Conservation (phyloP, 495 filamentous ascomycete genomes). For the Trichoderma erinaceum region DNA sequence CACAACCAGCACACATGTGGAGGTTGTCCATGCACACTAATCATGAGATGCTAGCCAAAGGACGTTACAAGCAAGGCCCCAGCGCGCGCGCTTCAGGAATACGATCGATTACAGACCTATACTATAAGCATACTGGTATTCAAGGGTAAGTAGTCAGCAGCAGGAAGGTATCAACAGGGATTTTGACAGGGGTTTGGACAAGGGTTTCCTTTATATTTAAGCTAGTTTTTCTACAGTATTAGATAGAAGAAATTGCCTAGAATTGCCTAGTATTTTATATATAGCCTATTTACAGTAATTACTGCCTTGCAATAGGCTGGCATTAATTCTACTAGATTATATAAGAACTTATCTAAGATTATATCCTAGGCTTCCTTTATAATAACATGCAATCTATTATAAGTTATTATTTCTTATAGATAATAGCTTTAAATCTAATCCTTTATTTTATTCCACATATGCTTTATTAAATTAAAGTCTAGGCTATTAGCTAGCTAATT, state of each 20-base stretch:
- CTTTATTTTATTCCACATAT: slow-evolving; percentile 29
- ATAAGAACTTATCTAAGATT: slow-evolving; percentile 20
- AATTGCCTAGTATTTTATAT: slow-evolving; percentile 23
- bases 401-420: slow-evolving; percentile 16
- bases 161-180: no score
- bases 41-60: neutral
- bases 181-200: no score
- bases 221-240: no score
- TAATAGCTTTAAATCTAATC: slow-evolving; percentile 21
- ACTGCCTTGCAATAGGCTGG: slow-evolving; percentile 27
- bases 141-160: no score
- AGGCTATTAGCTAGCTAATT: slow-evolving; percentile 25
- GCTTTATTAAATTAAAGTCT: slow-evolving; percentile 28
- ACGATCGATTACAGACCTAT: neutral
- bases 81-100: neutral
- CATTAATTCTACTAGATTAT: slow-evolving; percentile 25
- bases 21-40: neutral
- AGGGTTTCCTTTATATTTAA: no score
- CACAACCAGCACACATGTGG: neutral
- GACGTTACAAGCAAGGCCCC: neutral
- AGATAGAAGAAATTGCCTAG: neutral
- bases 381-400: slow-evolving; percentile 19
- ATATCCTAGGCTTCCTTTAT: slow-evolving; percentile 26
- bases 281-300: slow-evolving; percentile 26
- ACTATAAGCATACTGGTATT: no score